Conservation (phyloP, 2,329 filamentous ascomycete genomes). For the Trichophyton schoenleinii region DNA sequence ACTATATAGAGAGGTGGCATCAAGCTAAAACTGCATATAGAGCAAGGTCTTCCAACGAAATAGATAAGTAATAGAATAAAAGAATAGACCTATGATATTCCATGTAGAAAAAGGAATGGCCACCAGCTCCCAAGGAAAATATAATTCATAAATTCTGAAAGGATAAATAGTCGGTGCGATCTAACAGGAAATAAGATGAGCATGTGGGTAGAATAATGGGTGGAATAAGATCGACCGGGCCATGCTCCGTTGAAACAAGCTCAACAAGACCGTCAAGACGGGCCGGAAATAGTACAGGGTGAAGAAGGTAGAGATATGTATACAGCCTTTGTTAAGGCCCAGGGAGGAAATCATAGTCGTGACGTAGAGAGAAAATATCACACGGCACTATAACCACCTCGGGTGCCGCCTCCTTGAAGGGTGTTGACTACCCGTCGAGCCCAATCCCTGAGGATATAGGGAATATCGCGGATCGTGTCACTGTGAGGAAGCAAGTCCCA, state of each 20-base stretch:
- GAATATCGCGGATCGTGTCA: constrained; percentile 81
- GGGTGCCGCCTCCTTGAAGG: constrained; percentile 66
- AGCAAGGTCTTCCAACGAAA: neutral
- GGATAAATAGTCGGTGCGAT: neutral
- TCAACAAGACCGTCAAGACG: neutral
- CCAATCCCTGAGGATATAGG: constrained; percentile 87
- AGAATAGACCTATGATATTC: neutral
- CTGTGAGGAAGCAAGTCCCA: constrained; percentile 92
- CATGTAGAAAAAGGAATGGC: no score
- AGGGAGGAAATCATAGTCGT: neutral
- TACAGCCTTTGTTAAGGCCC: neutral
- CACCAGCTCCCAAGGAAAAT: neutral
- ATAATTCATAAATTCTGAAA: neutral
- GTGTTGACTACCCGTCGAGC: constrained; percentile 66
- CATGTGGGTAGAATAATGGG: neutral
- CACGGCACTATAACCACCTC: constrained; percentile 91
- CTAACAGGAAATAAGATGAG: neutral
- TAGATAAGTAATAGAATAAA: neutral
- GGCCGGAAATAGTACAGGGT: neutral
- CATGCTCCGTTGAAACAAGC: neutral
- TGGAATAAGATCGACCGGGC: neutral
- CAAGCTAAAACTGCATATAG: neutral
- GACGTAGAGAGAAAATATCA: constrained; percentile 31
- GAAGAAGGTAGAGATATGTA: neutral
- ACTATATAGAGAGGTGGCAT: neutral